These are phyloP conservation scores for Pterocarpus santalinus DNA, from an alignment of 306 rosid species.

Conservation along the genomic window DNA sequence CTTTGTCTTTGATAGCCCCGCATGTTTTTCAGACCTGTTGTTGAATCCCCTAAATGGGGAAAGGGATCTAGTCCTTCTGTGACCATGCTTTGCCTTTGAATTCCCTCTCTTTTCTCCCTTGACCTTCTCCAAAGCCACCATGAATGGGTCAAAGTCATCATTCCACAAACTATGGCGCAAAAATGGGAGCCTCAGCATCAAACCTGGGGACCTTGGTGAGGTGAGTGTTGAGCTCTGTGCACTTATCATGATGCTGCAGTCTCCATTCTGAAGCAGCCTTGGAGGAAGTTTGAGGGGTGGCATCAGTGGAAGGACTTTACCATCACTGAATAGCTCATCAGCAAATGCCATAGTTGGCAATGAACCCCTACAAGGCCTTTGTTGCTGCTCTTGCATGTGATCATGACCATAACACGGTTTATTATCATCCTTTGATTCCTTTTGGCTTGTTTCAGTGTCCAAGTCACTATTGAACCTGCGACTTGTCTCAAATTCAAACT, in stretches of 20 bases:
- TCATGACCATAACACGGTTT: background rate
- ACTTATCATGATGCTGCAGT: constrained; percentile 16
- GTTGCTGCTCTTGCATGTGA: constrained; percentile 13
- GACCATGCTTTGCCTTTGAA: constrained; percentile 37
- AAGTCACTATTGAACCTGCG: constrained; percentile 46
- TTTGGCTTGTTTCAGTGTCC: constrained; percentile 33
- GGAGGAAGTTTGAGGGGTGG: constrained; percentile 90
- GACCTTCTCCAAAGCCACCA: constrained; percentile 72
- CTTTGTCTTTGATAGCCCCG: constrained; percentile 12
- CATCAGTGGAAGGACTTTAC: constrained; percentile 70
- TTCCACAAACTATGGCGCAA: constrained; percentile 59
- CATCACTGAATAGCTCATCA: constrained; percentile 81
- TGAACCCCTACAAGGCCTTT: constrained; percentile 40
- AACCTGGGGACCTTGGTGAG: constrained; percentile 62
- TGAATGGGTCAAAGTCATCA: constrained; percentile 90
- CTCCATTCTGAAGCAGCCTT: constrained; percentile 53
- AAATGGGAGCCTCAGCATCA: constrained; percentile 51
- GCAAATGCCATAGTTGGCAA: constrained; percentile 78
- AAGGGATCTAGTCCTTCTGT: constrained; percentile 57
- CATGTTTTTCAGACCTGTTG: constrained; percentile 26
- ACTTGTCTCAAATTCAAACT: constrained; percentile 77
- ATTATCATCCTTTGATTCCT: background rate
- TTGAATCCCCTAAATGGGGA: constrained; percentile 53
- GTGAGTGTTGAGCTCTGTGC: constrained; percentile 41
- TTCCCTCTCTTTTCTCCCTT: constrained; percentile 58